phyloP scores from a whole-genome alignment of 2,329 filamentous ascomycete species.

The Pyrenophora tritici-repentis region DNA sequence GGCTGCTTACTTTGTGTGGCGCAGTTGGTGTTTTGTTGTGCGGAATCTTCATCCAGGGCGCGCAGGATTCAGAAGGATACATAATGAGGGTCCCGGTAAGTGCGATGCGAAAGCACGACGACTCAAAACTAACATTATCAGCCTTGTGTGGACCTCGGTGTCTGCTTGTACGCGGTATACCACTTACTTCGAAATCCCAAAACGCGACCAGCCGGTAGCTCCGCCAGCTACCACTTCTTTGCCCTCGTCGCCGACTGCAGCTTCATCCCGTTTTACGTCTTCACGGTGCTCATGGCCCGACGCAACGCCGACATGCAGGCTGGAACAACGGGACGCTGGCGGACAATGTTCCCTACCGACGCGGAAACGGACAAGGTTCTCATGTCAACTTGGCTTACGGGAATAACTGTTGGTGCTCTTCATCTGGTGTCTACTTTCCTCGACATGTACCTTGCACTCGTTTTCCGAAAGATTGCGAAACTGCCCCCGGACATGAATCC shows the following conservation, averaged over 20 bases:
- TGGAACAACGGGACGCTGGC: conserved; percentile 63
- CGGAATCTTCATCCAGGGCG: conserved; percentile 75
- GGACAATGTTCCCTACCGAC: conserved; percentile 66
- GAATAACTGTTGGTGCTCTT: conserved; percentile 66
- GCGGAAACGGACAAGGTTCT: conserved; percentile 64
- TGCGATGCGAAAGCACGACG: conserved; percentile 9
- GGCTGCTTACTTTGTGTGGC: conserved; percentile 69
- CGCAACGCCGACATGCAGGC: conserved; percentile 56
- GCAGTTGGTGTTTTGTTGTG: conserved; percentile 74
- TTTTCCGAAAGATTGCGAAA: conserved; percentile 79
- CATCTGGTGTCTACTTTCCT: conserved; percentile 73
- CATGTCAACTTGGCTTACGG: conserved; percentile 69
- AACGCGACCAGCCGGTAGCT: conserved; percentile 75
- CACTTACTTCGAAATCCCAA: conserved; percentile 75
- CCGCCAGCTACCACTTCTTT: conserved; percentile 88
- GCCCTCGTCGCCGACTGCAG: conserved; percentile 73
- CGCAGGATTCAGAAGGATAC: conserved; percentile 70
- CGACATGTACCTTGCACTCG: conserved; percentile 74
- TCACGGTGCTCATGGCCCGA: conserved; percentile 60
- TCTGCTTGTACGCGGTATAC: conserved; percentile 78
- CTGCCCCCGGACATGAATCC: conserved; percentile 96
- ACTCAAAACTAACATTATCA: conserved; percentile 46
- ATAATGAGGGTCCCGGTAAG: conserved; percentile 77
- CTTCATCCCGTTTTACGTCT: conserved; percentile 66
- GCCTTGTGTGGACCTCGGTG: conserved; percentile 75